Conservation (phyloP, 106 monocot species). For the Allium fistulosum region DNA sequence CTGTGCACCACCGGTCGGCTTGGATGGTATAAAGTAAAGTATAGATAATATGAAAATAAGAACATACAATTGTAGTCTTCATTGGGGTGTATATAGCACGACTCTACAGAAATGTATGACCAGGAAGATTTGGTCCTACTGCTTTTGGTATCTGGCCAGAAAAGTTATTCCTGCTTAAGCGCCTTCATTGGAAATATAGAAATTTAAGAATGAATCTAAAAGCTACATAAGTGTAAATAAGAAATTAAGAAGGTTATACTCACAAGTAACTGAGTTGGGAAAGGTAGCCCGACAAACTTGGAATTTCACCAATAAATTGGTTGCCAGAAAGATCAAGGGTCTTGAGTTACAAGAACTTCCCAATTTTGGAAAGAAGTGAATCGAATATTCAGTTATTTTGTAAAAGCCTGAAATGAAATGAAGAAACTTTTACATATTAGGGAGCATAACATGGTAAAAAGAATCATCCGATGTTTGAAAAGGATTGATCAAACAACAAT, state of each 20-base stretch:
- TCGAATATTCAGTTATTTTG: constrained; percentile 81
- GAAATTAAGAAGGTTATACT: constrained; percentile 15
- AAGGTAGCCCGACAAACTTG: constrained; percentile 61
- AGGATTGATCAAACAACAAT: too few relatives aligned
- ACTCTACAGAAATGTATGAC: constrained; percentile 36
- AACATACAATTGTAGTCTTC: too few relatives aligned
- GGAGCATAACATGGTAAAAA: too few relatives aligned
- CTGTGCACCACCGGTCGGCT: too few relatives aligned
- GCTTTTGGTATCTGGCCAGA: constrained; percentile 75
- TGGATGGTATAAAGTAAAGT: too few relatives aligned
- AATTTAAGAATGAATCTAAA: not conserved
- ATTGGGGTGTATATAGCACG: too few relatives aligned
- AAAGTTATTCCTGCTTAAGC: constrained; percentile 77
- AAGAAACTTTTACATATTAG: not conserved
- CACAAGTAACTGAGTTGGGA: constrained; percentile 63
- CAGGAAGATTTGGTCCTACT: constrained; percentile 56
- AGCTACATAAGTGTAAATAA: not conserved
- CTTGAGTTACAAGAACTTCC: constrained; percentile 56
- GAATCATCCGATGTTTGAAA: too few relatives aligned
- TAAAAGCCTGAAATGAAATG: constrained; percentile 45
- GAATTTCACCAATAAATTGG: constrained; percentile 75
- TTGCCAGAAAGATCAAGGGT: constrained; percentile 90
- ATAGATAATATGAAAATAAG: too few relatives aligned
- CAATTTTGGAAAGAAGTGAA: constrained; percentile 65
- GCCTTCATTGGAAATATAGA: constrained; percentile 27